Percentiles rank a stretch among this genome's conserved stretches.
Evolutionary conservation across 352 stramenopile species (phyloP).

Genomic region (Phytophthora parvispora): DNA sequence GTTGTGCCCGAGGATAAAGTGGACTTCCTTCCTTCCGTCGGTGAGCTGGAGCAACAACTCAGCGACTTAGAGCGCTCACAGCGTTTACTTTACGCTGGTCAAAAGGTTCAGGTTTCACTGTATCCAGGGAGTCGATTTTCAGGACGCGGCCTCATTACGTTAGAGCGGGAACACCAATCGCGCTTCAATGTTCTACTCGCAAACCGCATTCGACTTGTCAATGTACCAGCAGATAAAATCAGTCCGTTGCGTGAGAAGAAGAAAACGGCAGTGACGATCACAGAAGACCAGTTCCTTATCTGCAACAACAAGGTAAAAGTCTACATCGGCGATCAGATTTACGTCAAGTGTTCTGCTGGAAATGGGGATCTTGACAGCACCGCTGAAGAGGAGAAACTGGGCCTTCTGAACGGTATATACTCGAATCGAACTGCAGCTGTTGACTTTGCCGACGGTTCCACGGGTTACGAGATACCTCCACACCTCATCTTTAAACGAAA

Average conservation of each 20-base stretch:
- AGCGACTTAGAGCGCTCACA: conserved; percentile 49
- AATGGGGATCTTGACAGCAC: conserved; percentile 60
- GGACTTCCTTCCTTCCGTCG: conserved; percentile 67
- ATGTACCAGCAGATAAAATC: conserved; percentile 75
- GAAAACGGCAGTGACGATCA: conserved; percentile 60
- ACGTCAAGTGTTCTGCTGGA: conserved; percentile 56
- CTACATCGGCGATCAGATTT: conserved; percentile 84
- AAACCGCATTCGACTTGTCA: conserved; percentile 77
- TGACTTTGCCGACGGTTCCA: conserved; percentile 82
- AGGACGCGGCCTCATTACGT: conserved; percentile 65
- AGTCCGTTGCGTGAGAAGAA: conserved; percentile 72
- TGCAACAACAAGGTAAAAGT: conserved; percentile 72
- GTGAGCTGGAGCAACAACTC: conserved; percentile 66
- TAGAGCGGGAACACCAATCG: conserved; percentile 45
- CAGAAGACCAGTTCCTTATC: conserved; percentile 77
- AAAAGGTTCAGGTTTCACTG: conserved; percentile 79
- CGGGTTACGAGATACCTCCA: conserved; percentile 72
- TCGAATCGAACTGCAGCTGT: conserved; percentile 79
- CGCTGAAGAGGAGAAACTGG: conserved; percentile 68
- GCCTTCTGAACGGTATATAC: conserved; percentile 81
- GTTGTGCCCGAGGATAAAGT: conserved; percentile 52
- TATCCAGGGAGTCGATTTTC: conserved; percentile 81
- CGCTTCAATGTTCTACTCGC: conserved; percentile 72
- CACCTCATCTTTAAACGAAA: conserved; percentile 72
- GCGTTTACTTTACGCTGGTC: conserved; percentile 67